phyloP scores from a whole-genome alignment of 2,329 filamentous ascomycete species.

The Ceratocystiopsis sp. region DNA sequence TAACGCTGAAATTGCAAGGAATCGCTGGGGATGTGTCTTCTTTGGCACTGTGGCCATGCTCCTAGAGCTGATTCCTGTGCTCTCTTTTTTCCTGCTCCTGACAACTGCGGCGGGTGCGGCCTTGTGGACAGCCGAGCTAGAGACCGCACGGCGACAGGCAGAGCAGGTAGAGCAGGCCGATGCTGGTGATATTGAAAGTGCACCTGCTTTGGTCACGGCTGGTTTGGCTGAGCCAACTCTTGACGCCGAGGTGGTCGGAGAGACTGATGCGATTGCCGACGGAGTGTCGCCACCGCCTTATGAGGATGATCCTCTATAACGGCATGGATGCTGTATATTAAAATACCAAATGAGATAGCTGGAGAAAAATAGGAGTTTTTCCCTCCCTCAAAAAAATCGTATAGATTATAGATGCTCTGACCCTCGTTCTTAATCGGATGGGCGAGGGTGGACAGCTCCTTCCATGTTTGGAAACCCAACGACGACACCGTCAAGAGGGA shows the following conservation, averaged over 20 bases:
- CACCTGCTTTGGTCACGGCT: too few species aligned
- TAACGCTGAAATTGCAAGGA: slow-evolving; percentile 48
- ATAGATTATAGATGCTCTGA: too few species aligned
- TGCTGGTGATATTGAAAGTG: too few species aligned
- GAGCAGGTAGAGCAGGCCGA: slow-evolving; percentile 3
- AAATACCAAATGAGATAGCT: too few species aligned
- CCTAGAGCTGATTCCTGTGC: slow-evolving; percentile 69
- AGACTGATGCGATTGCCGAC: background rate
- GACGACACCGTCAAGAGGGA: background rate
- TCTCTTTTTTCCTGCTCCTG: slow-evolving; percentile 89
- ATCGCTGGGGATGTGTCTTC: slow-evolving; percentile 76
- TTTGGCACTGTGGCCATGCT: slow-evolving; percentile 66
- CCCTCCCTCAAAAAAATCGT: too few species aligned
- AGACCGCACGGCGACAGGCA: slow-evolving; percentile 31
- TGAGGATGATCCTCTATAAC: slow-evolving; percentile 10
- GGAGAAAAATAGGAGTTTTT: too few species aligned
- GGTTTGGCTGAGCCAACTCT: too few species aligned
- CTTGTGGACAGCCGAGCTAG: slow-evolving; percentile 68
- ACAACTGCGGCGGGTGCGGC: slow-evolving; percentile 75
- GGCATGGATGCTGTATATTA: background rate
- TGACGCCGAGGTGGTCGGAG: too few species aligned
- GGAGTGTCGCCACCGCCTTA: slow-evolving; percentile 9
- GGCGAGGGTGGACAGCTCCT: background rate
- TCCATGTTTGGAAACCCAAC: background rate
- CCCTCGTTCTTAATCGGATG: background rate